phyloP scores from a whole-genome alignment of 345 rosid species.

The Turnera subulata region DNA sequence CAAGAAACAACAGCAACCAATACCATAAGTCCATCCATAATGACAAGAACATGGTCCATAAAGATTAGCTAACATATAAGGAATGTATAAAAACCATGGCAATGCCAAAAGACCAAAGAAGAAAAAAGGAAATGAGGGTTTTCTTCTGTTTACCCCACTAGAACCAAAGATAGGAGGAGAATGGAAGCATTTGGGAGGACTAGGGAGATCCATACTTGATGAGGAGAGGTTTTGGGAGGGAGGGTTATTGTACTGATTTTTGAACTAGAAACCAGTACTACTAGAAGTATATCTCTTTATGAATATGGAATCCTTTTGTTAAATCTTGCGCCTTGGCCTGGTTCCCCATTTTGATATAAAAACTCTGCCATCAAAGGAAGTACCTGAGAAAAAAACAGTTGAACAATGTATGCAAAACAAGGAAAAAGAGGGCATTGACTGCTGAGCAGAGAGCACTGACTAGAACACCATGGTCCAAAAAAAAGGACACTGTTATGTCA shows the following conservation, averaged over 20 bases:
- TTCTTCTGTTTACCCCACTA: slow-evolving; percentile 28
- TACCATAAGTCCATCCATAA: too few species aligned
- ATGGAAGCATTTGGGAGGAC: slow-evolving; percentile 39
- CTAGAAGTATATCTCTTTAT: not conserved
- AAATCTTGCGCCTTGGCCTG: not conserved
- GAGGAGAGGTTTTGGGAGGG: not conserved
- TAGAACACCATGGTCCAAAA: slow-evolving; percentile 2
- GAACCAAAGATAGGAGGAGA: slow-evolving; percentile 33
- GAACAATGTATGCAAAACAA: slow-evolving; percentile 21
- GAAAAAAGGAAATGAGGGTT: not conserved
- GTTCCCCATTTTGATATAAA: slow-evolving; percentile 6
- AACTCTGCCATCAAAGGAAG: slow-evolving; percentile 26
- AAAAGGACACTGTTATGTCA: slow-evolving; percentile 11
- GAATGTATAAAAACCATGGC: not conserved
- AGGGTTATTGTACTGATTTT: not conserved
- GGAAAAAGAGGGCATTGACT: slow-evolving; percentile 26
- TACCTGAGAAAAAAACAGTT: slow-evolving; percentile 19
- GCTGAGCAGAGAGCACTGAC: not conserved
- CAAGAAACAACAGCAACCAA: slow-evolving; percentile 6
- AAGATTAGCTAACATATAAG: too few species aligned
- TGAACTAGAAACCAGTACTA: not conserved
- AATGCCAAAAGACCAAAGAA: not conserved
- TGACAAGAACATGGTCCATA: not conserved
- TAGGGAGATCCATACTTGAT: slow-evolving; percentile 45
- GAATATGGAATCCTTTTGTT: slow-evolving; percentile 2